Evolutionary conservation across 2,329 filamentous ascomycete species (phyloP).

Genomic region (Alternaria tenuissima): DNA sequence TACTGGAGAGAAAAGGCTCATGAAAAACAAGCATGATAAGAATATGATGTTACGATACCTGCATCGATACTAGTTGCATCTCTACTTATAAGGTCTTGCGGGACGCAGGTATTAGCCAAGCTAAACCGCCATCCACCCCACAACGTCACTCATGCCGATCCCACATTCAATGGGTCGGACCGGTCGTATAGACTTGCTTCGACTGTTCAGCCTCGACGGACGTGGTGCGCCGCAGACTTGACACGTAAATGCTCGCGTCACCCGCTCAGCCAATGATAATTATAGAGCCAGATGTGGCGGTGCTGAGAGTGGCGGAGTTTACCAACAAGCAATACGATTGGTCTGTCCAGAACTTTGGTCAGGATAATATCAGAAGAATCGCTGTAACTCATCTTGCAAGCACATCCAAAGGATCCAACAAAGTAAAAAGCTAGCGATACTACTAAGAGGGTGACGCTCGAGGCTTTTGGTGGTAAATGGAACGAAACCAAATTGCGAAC

Average conservation of each 20-base stretch:
- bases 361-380: neutral
- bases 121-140: neutral
- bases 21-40: slow-evolving; percentile 2
- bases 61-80: neutral
- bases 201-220: neutral
- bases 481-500: neutral
- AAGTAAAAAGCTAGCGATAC: neutral
- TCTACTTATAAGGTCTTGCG: neutral
- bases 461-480: neutral
- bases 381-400: neutral
- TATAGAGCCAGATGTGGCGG: slow-evolving; percentile 14
- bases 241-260: slow-evolving; percentile 11
- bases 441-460: neutral
- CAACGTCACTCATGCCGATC: neutral
- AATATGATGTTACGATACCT: neutral
- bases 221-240: slow-evolving; percentile 3
- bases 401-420: neutral
- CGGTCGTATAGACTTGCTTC: neutral
- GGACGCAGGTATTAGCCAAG: neutral
- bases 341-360: neutral
- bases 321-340: slow-evolving; percentile 5
- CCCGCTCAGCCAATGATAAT: slow-evolving; percentile 7
- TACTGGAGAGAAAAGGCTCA: neutral
- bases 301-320: slow-evolving; percentile 5
- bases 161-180: slow-evolving; percentile 3